Base-by-base conservation (phyloP, 352 stramenopile species). In the Globisporangium viniferum region DNA sequence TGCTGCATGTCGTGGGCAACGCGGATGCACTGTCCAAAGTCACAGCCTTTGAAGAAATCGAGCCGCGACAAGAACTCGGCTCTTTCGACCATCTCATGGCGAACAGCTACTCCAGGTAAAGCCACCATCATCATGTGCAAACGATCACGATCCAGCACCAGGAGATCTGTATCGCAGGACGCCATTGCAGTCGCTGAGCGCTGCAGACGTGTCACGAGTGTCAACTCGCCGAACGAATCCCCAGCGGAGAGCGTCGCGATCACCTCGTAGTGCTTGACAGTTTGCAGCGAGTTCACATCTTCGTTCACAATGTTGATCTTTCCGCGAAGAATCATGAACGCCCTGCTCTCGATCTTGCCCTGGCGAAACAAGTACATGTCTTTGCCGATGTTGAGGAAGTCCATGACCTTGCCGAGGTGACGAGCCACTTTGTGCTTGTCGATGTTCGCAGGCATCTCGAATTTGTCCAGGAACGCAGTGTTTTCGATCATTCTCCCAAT, bases 281-380 rank as follows among this genome's bases (percentile, higher is more conserved):
- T 66, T 56, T 76, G 72, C 6, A 68, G 36, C 6, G 70, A 71
- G 14, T 68, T 78, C 2, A 86, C 66, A 58, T 93, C 82, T 69
- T 94, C 86, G 27, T 91, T 91, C 53, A 94, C 86, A 29, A 94
- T 91, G 58, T 84, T 79, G 58, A 94, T 88, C 8, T 76, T 82
- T n/a, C 84, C 86, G 20, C 84, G 76, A 18, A 94, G 72, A 46
- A 94, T 91, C 33, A 94, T 44, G 64, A 92, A 94, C 29, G 86
- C 86, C n/a, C 82, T 85, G 48, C 79, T 88, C 60, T 94, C 84
- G 49, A 92, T 81, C 48, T 81, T 84, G 5, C 86, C 86, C 60
- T 94, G 86, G n/a, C 73, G 71, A 55, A 92, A 92, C 12, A 94
- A 57, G 22, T 80, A 77, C 39, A 75, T 75, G 54, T 84, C 84